These are phyloP conservation scores for Leccinum subatratum DNA, from an alignment of 1,284 basidiomycete genomes.

Conservation along the genomic window DNA sequence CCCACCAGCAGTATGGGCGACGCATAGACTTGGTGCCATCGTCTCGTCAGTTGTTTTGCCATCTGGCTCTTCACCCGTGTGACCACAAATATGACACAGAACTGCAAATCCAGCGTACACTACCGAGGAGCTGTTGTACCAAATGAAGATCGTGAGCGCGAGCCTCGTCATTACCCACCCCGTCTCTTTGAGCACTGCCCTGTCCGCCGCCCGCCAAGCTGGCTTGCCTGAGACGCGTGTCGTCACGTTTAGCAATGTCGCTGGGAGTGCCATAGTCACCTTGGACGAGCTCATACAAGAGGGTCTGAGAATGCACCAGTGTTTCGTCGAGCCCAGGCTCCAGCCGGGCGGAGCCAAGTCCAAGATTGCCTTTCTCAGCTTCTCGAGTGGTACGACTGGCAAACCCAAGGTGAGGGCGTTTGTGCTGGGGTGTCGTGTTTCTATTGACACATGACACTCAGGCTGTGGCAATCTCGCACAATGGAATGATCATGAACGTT, in stretches of 20 bases:
- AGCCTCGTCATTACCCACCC: slow-evolving; percentile 61
- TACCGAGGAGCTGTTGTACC: slow-evolving; percentile 52
- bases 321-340: slow-evolving; percentile 37
- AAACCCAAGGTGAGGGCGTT: slow-evolving; percentile 47
- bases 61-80: neutral
- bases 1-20: slow-evolving; percentile 64
- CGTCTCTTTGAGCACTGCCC: slow-evolving; percentile 46
- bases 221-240: slow-evolving; percentile 51
- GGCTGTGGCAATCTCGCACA: slow-evolving; percentile 66
- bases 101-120: slow-evolving; percentile 67
- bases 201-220: slow-evolving; percentile 50
- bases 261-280: slow-evolving; percentile 24
- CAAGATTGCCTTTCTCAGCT: slow-evolving; percentile 52
- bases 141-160: slow-evolving; percentile 52
- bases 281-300: slow-evolving; percentile 38
- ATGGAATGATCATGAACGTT: slow-evolving; percentile 53
- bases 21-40: slow-evolving; percentile 63
- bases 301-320: slow-evolving; percentile 33
- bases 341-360: slow-evolving; percentile 56
- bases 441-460: slow-evolving; percentile 19
- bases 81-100: slow-evolving; percentile 18
- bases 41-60: slow-evolving; percentile 34
- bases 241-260: slow-evolving; percentile 43
- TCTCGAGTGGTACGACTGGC: slow-evolving; percentile 59
- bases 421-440: neutral